Evolutionary conservation across 2,329 filamentous ascomycete genomes (phyloP).

Genomic region (Akanthomyces uredinophilus): DNA sequence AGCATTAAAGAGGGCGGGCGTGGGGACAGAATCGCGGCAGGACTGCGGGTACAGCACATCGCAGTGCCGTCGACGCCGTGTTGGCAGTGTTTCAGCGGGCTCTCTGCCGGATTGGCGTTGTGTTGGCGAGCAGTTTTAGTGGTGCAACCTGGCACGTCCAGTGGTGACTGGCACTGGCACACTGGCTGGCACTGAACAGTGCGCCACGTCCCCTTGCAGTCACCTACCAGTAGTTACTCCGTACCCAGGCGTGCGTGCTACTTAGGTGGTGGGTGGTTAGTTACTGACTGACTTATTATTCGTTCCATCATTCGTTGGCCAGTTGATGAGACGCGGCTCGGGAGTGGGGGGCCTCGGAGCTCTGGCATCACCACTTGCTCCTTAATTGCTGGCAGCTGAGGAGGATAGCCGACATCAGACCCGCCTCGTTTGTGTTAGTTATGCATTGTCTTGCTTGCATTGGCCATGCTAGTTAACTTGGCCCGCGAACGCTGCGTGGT

Average conservation of each 20-base stretch:
- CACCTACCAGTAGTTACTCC: too few species aligned
- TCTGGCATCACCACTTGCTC: not conserved
- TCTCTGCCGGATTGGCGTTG: not conserved
- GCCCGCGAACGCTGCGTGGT: not conserved
- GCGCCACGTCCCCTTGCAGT: not conserved
- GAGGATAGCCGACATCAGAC: too few species aligned
- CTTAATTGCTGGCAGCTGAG: not conserved
- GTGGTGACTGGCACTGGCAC: not conserved
- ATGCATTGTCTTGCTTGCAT: not conserved
- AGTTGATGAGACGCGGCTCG: not conserved
- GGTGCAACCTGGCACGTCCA: not conserved
- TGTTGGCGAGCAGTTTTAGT: not conserved
- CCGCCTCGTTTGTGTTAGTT: not conserved
- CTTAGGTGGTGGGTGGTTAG: too few species aligned
- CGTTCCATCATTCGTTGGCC: too few species aligned
- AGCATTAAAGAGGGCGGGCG: constrained; percentile 1
- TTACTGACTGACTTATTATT: too few species aligned
- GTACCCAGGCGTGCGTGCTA: too few species aligned
- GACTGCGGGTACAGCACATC: not conserved
- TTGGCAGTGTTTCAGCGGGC: not conserved
- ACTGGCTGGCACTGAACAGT: too few species aligned
- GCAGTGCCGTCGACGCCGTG: not conserved
- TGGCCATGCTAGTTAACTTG: too few species aligned
- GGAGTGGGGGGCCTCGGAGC: not conserved
- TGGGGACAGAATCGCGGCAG: constrained; percentile 2